These are phyloP conservation scores for Dioscorea dumetorum DNA, from an alignment of 106 monocot genomes.

Conservation along the genomic window DNA sequence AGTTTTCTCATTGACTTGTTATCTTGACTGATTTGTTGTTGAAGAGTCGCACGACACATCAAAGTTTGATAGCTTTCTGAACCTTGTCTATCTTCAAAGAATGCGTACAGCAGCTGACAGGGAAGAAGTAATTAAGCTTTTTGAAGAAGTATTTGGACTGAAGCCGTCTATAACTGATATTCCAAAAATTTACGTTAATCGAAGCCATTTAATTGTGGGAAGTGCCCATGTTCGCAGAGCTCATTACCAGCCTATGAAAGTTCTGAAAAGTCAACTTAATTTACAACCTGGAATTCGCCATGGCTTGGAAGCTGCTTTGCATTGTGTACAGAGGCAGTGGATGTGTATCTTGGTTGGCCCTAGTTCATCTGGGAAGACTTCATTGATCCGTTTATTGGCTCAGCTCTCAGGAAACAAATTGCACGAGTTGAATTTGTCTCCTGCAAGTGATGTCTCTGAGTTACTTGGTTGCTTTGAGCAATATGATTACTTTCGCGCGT, in stretches of 20 bases:
- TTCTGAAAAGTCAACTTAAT: conserved; percentile 32
- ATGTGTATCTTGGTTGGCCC: conserved; percentile 88
- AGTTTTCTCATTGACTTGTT: neutral
- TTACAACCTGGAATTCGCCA: conserved; percentile 43
- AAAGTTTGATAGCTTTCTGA: conserved; percentile 53
- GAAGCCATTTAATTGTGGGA: conserved; percentile 50
- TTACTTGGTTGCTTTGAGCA: conserved; percentile 98
- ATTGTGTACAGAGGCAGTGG: conserved; percentile 71
- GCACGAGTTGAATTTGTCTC: conserved; percentile 82
- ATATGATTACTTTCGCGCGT: conserved; percentile 55
- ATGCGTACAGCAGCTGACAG: conserved; percentile 89
- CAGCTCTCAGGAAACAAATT: conserved; percentile 78
- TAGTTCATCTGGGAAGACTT: conserved; percentile 86
- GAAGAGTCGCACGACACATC: conserved; percentile 37
- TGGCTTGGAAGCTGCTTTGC: conserved; percentile 60
- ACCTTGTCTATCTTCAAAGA: conserved; percentile 65
- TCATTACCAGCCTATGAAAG: conserved; percentile 57
- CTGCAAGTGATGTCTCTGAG: conserved; percentile 93
- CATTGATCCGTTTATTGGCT: conserved; percentile 66
- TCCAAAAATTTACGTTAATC: conserved; percentile 53
- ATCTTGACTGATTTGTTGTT: neutral
- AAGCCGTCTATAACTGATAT: conserved; percentile 34
- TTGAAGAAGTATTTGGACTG: conserved; percentile 57
- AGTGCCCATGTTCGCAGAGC: conserved; percentile 47
- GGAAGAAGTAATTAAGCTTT: conserved; percentile 55